Evolutionary conservation across 2,329 filamentous ascomycete species (phyloP).

Genomic region (Endocalyx cinctus): DNA sequence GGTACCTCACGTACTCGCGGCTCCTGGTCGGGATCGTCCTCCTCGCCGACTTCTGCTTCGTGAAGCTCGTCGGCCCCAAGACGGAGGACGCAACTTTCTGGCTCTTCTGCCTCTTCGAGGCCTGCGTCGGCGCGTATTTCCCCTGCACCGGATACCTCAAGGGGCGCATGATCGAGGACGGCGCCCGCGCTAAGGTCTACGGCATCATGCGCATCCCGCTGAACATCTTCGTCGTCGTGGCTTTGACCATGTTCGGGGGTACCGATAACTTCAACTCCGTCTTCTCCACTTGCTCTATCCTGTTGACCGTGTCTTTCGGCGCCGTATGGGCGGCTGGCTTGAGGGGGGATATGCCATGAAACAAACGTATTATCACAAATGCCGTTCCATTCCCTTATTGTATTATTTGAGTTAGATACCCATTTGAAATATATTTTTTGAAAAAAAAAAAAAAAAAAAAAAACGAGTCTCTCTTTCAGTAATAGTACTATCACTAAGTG

Average conservation of each 20-base stretch:
- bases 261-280: slow-evolving; percentile 16
- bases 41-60: slow-evolving; percentile 34
- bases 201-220: slow-evolving; percentile 53
- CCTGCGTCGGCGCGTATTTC: slow-evolving; percentile 54
- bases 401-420: too few species aligned
- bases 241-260: slow-evolving; percentile 40
- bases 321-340: slow-evolving; percentile 20
- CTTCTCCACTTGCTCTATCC: slow-evolving; percentile 21
- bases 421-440: too few species aligned
- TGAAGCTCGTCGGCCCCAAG: slow-evolving; percentile 33
- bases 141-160: slow-evolving; percentile 53
- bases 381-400: not conserved
- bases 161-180: slow-evolving; percentile 38
- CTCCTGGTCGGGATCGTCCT: slow-evolving; percentile 29
- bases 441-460: too few species aligned
- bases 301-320: slow-evolving; percentile 21
- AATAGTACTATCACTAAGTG: too few species aligned
- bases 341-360: slow-evolving; percentile 20
- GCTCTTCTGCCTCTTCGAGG: slow-evolving; percentile 54
- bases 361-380: not conserved
- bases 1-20: slow-evolving; percentile 28
- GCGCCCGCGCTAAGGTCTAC: slow-evolving; percentile 49
- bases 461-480: too few species aligned
- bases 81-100: slow-evolving; percentile 44
- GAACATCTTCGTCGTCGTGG: slow-evolving; percentile 33